Percentiles rank a stretch among this genome's conserved stretches.
These are phyloP conservation scores for Phalaenopsis equestris DNA, from an alignment of 106 monocot species.

Conservation along the genomic window DNA sequence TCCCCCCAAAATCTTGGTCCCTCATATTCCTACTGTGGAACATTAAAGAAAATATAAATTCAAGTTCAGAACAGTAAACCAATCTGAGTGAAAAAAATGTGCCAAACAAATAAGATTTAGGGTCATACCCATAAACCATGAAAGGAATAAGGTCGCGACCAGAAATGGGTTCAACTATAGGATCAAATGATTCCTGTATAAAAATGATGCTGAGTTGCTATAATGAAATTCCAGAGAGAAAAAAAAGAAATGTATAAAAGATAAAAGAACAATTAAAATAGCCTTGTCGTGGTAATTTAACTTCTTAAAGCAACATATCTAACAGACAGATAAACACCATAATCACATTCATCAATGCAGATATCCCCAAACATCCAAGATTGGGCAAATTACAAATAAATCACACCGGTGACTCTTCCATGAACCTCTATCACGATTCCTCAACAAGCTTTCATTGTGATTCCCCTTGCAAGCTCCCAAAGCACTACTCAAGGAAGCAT, in stretches of 20 bases:
- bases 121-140: conserved; percentile 86
- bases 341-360: not conserved
- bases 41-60: not conserved
- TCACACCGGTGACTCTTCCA: too few relatives aligned
- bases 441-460: too few relatives aligned
- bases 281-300: not conserved
- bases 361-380: not conserved
- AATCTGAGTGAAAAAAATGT: not conserved
- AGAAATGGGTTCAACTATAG: conserved; percentile 72
- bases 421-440: too few relatives aligned
- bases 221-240: not conserved
- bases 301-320: not conserved
- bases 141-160: conserved; percentile 80
- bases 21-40: conserved; percentile 47
- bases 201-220: conserved; percentile 2
- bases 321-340: not conserved
- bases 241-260: not conserved
- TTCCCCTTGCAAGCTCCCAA: too few relatives aligned
- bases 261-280: not conserved
- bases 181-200: conserved; percentile 87
- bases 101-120: not conserved
- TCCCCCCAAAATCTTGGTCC: conserved; percentile 90
- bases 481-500: too few relatives aligned
- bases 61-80: not conserved
- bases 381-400: too few relatives aligned